A percentile compares a stretch with the other conserved stretches of the same genome.
Conservation (phyloP, 2,329 filamentous ascomycete species). For the Rhynchosporium agropyri region DNA sequence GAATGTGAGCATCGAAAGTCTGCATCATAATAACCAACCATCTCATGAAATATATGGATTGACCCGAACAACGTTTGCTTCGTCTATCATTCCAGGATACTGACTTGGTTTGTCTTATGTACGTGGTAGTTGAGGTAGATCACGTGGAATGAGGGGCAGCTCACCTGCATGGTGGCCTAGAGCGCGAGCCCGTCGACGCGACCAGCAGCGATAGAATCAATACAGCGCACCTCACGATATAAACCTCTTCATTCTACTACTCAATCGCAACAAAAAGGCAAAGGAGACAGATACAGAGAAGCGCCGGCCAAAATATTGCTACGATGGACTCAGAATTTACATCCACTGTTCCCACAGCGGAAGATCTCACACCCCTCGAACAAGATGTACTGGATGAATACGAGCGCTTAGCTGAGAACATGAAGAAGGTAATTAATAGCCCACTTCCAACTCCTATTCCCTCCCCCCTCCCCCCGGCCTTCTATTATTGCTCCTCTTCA, state of each 20-base stretch:
- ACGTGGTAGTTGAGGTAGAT: neutral
- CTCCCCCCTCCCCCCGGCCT: neutral
- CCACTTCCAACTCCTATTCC: neutral
- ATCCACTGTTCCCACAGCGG: conserved; percentile 24
- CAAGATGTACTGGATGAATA: conserved; percentile 97
- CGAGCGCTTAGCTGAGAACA: conserved; percentile 80
- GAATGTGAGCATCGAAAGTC: conserved; percentile 8
- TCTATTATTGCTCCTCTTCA: neutral
- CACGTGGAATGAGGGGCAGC: conserved; percentile 5
- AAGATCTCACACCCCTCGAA: conserved; percentile 75
- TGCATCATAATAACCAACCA: conserved; percentile 5
- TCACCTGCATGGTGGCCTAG: neutral
- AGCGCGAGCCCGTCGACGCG: neutral
- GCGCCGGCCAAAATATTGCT: neutral
- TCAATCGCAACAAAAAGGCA: neutral
- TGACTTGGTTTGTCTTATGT: too few relatives aligned
- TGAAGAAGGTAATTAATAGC: conserved; percentile 73
- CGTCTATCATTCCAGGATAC: too few relatives aligned
- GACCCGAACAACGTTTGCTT: too few relatives aligned
- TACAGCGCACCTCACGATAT: neutral
- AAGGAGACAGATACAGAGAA: neutral
- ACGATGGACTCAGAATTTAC: conserved; percentile 13
- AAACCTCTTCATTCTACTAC: neutral
- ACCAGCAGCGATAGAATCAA: conserved; percentile 1
- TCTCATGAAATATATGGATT: too few relatives aligned